Conservation (phyloP, 352 stramenopile genomes). For the Pythium vanterpoolii region DNA sequence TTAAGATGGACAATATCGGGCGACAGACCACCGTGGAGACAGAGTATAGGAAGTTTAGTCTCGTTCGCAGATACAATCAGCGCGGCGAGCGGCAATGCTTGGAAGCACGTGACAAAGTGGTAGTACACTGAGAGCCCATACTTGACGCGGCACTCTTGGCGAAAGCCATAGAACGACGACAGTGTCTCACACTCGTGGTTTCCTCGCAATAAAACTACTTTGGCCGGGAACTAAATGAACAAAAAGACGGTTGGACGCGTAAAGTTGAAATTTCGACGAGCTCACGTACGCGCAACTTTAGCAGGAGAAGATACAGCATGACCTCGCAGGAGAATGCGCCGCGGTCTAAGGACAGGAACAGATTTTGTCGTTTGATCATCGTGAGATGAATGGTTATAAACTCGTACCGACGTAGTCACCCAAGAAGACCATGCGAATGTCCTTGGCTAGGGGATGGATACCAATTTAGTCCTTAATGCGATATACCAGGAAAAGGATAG, state of each 20-base stretch:
- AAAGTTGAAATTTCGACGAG: background rate
- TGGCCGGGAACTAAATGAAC: slow-evolving; percentile 38
- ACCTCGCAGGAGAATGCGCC: slow-evolving; percentile 81
- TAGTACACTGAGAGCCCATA: slow-evolving; percentile 81
- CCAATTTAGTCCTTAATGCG: background rate
- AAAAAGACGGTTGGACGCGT: background rate
- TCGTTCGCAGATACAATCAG: slow-evolving; percentile 35
- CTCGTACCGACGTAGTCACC: slow-evolving; percentile 71
- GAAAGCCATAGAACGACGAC: slow-evolving; percentile 84
- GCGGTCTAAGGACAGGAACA: slow-evolving; percentile 35
- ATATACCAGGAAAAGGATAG: background rate
- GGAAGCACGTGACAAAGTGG: slow-evolving; percentile 80
- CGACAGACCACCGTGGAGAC: slow-evolving; percentile 70
- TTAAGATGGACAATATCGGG: slow-evolving; percentile 44
- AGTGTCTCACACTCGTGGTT: slow-evolving; percentile 87
- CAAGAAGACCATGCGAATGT: slow-evolving; percentile 66
- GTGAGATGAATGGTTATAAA: background rate
- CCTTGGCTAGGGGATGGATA: slow-evolving; percentile 25
- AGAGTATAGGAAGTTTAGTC: slow-evolving; percentile 46
- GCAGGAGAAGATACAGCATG: slow-evolving; percentile 71
- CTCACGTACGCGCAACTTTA: slow-evolving; percentile 34
- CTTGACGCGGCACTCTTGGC: slow-evolving; percentile 74
- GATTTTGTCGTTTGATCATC: background rate
- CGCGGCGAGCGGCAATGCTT: slow-evolving; percentile 61
- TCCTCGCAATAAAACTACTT: slow-evolving; percentile 65